Percentiles rank a stretch among this genome's conserved stretches.
Evolutionary conservation across 2,329 filamentous ascomycete species (phyloP).

Genomic region (Sclerotinia subarctica): DNA sequence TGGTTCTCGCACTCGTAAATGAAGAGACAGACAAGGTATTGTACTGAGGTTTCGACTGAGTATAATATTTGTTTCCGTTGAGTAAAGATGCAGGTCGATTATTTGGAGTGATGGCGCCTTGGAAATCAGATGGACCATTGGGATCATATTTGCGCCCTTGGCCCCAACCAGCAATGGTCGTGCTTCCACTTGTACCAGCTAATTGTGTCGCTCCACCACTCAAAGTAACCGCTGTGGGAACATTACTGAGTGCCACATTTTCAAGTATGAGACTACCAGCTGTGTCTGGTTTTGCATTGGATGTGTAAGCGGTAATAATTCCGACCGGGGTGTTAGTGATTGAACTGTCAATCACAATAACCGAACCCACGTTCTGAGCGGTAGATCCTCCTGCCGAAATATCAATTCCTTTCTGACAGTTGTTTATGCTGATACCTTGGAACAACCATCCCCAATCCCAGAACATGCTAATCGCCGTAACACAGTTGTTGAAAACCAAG

Average conservation of each 20-base stretch:
- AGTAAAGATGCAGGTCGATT: slow-evolving; percentile 15
- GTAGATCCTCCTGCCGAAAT: slow-evolving; percentile 45
- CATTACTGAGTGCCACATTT: slow-evolving; percentile 19
- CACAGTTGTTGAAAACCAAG: slow-evolving; percentile 45
- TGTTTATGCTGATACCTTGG: slow-evolving; percentile 49
- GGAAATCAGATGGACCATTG: slow-evolving; percentile 41
- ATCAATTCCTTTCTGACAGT: slow-evolving; percentile 52
- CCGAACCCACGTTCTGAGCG: slow-evolving; percentile 51
- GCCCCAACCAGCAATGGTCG: slow-evolving; percentile 15
- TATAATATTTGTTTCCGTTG: slow-evolving; percentile 39
- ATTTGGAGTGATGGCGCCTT: slow-evolving; percentile 42
- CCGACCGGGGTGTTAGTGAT: slow-evolving; percentile 50
- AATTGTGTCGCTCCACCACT: slow-evolving; percentile 38
- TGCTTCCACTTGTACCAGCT: slow-evolving; percentile 21
- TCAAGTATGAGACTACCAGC: slow-evolving; percentile 21
- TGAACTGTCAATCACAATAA: slow-evolving; percentile 54
- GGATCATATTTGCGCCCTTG: slow-evolving; percentile 52
- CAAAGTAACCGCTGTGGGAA: slow-evolving; percentile 29
- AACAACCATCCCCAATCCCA: slow-evolving; percentile 62
- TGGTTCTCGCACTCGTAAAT: slow-evolving; percentile 45
- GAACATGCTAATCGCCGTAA: slow-evolving; percentile 53
- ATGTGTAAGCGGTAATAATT: slow-evolving; percentile 48
- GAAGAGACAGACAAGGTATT: slow-evolving; percentile 39
- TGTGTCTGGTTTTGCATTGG: slow-evolving; percentile 45
- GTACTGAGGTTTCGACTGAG: slow-evolving; percentile 55